Conservation (phyloP, 139 green algal species). For the Volvox africanus region DNA sequence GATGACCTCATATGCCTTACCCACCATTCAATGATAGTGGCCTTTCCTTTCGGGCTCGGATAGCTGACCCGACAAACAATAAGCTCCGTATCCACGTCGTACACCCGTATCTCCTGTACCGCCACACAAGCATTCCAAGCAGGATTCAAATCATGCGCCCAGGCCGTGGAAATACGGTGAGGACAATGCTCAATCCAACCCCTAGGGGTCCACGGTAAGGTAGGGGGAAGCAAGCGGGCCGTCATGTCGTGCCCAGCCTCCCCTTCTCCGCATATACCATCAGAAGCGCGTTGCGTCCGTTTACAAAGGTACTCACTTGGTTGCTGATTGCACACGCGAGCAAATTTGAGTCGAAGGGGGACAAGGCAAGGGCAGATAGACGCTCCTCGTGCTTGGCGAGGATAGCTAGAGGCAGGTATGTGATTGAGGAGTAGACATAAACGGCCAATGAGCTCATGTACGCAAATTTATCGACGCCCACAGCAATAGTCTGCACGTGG, state of each 20-base stretch:
- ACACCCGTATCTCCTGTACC: constrained; percentile 52
- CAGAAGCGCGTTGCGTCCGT: too few species aligned
- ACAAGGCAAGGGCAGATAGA: constrained; percentile 52
- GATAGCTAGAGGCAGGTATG: constrained; percentile 49
- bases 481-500: constrained; percentile 11
- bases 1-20: too few species aligned
- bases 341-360: constrained; percentile 52
- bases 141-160: too few species aligned
- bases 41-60: neutral
- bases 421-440: constrained; percentile 24
- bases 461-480: constrained; percentile 24
- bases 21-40: neutral
- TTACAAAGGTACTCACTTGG: too few species aligned
- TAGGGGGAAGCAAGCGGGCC: too few species aligned
- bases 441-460: constrained; percentile 39
- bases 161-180: too few species aligned
- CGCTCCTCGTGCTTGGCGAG: constrained; percentile 55
- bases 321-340: constrained; percentile 48
- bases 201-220: too few species aligned
- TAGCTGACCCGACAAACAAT: constrained; percentile 17
- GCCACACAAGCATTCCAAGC: too few species aligned
- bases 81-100: constrained; percentile 53
- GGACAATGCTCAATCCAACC: too few species aligned
- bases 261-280: too few species aligned
- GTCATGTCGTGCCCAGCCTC: too few species aligned